Evolutionary conservation across 306 rosid species (phyloP).

Genomic region (Ceratonia siliqua): DNA sequence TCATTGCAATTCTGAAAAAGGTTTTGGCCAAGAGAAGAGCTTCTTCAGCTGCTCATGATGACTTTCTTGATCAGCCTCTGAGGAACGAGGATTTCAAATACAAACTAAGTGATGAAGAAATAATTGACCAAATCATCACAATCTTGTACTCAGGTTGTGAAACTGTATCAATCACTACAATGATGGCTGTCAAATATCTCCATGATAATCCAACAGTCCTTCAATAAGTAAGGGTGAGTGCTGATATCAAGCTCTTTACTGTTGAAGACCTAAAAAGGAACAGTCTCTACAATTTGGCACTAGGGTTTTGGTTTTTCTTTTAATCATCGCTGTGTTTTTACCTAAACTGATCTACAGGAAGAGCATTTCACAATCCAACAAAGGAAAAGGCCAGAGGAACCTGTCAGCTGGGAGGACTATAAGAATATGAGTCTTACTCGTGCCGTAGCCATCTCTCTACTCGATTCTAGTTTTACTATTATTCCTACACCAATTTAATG

Average conservation of each 20-base stretch:
- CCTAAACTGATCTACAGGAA: slow-evolving; percentile 41
- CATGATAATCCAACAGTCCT: slow-evolving; percentile 72
- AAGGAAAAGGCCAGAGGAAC: slow-evolving; percentile 51
- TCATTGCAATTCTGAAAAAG: slow-evolving; percentile 42
- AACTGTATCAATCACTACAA: slow-evolving; percentile 82
- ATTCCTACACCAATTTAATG: too few species aligned
- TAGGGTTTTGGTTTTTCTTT: neutral
- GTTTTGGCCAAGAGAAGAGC: slow-evolving; percentile 58
- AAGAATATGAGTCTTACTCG: slow-evolving; percentile 65
- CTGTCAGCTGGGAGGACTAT: slow-evolving; percentile 62
- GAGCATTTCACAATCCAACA: slow-evolving; percentile 68
- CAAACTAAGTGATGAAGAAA: slow-evolving; percentile 62
- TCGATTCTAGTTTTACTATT: neutral
- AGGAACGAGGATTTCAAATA: slow-evolving; percentile 48
- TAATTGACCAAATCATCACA: slow-evolving; percentile 67
- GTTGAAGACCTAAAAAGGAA: neutral
- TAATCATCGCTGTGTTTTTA: neutral
- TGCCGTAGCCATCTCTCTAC: slow-evolving; percentile 47
- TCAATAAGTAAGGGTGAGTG: slow-evolving; percentile 54
- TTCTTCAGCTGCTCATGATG: slow-evolving; percentile 37
- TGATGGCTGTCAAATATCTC: slow-evolving; percentile 80
- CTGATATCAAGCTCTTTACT: neutral
- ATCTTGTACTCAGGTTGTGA: slow-evolving; percentile 80
- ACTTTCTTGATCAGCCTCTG: slow-evolving; percentile 58
- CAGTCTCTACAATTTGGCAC: neutral